phyloP scores from a whole-genome alignment of 2,329 filamentous ascomycete species.

The Nemania bipapillata region DNA sequence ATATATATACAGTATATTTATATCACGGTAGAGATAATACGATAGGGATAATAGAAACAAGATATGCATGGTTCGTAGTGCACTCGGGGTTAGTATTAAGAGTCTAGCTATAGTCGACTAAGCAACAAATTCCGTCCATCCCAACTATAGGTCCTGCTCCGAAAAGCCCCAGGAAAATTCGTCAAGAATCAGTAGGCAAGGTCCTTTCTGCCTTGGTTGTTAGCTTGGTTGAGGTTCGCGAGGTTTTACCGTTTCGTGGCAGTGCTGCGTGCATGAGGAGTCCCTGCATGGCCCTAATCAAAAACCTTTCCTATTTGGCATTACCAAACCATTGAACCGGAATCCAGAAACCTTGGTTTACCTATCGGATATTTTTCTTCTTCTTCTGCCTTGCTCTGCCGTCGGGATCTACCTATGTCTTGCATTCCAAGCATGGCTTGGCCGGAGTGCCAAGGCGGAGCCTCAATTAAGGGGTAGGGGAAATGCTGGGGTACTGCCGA shows the following conservation, averaged over 20 bases:
- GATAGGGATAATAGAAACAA: too few relatives aligned
- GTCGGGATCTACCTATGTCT: background rate
- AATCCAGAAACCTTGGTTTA: background rate
- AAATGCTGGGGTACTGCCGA: too few relatives aligned
- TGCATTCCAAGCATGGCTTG: background rate
- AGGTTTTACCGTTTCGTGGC: too few relatives aligned
- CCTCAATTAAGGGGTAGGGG: too few relatives aligned
- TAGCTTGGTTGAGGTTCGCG: background rate
- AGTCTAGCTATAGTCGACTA: constrained; percentile 18
- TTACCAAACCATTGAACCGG: background rate
- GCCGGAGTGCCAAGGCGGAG: background rate
- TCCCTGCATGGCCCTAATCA: constrained; percentile 4
- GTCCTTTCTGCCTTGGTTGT: background rate
- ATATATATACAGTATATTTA: too few relatives aligned
- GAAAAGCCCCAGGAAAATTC: background rate
- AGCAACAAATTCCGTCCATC: constrained; percentile 2
- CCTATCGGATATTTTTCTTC: too few relatives aligned
- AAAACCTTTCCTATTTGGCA: constrained; percentile 5
- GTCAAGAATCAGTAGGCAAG: background rate
- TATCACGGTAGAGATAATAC: too few relatives aligned
- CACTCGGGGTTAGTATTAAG: constrained; percentile 2
- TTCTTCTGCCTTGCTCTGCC: too few relatives aligned
- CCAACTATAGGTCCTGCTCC: background rate
- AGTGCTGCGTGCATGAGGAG: constrained; percentile 10
- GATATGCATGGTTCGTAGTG: too few relatives aligned